Evolutionary conservation across 805 yeast genomes (phyloP).

Genomic region (Ogataea haglerorum): DNA sequence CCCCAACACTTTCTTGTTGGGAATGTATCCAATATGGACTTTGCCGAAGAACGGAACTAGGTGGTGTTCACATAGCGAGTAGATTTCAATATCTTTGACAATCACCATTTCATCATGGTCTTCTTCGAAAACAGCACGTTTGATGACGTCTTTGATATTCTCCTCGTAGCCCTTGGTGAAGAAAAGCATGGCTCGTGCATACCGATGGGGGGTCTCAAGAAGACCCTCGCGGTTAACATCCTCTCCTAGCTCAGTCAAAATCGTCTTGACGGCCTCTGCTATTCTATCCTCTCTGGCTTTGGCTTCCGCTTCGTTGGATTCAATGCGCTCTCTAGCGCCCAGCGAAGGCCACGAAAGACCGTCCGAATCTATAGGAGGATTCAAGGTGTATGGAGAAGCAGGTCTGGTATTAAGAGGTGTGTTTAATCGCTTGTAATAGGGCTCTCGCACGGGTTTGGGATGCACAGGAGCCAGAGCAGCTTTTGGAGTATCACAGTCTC

Average conservation of each 20-base stretch:
- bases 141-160: conserved; percentile 85
- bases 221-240: conserved; percentile 86
- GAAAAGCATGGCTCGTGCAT: conserved; percentile 93
- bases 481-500: conserved; percentile 5
- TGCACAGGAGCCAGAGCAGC: conserved; percentile 13
- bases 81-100: conserved; percentile 89
- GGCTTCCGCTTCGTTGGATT: conserved; percentile 63
- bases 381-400: conserved; percentile 76
- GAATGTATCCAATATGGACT: conserved; percentile 97
- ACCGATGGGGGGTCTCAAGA: conserved; percentile 90
- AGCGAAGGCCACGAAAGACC: conserved; percentile 92
- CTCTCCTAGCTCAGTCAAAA: conserved; percentile 84
- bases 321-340: conserved; percentile 78
- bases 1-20: conserved; percentile 89
- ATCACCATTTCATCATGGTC: conserved; percentile 99
- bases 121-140: conserved; percentile 94
- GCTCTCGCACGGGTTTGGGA: conserved; percentile 34
- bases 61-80: conserved; percentile 95
- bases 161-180: conserved; percentile 97
- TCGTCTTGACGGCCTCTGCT: conserved; percentile 77
- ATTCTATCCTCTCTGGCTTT: conserved; percentile 68
- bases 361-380: conserved; percentile 84
- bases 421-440: conserved; percentile 34
- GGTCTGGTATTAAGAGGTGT: conserved; percentile 74
- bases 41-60: conserved; percentile 96